A percentile compares a stretch with the other conserved stretches of the same genome.
Evolutionary conservation across 768 basidiomycete species (phyloP).

Genomic region (Tulasnella sp.): DNA sequence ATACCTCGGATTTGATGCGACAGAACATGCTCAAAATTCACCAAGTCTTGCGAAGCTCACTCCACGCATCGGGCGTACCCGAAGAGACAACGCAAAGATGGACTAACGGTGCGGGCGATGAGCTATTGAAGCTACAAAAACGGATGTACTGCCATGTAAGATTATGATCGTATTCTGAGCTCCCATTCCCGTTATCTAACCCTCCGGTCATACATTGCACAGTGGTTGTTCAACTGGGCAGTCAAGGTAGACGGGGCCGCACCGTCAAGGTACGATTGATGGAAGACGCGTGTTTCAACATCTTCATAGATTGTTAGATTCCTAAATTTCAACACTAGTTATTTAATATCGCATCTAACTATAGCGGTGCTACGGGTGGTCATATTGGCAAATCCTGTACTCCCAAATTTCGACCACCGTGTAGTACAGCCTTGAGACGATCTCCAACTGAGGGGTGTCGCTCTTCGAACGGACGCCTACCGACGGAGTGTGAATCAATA

Average conservation of each 20-base stretch:
- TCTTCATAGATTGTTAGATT: not conserved
- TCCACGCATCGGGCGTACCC: not conserved
- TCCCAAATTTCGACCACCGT: not conserved
- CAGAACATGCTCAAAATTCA: not conserved
- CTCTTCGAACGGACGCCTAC: not conserved
- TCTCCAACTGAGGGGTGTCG: not conserved
- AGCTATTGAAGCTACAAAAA: not conserved
- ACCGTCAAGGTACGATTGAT: not conserved
- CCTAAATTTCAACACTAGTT: not conserved
- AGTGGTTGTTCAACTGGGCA: not conserved
- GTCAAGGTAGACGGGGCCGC: not conserved
- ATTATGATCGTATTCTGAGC: not conserved
- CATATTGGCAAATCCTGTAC: not conserved
- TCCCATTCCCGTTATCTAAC: not conserved
- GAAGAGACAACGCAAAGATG: not conserved
- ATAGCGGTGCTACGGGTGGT: not conserved
- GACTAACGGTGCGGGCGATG: not conserved
- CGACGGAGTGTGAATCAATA: not conserved
- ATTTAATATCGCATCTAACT: not conserved
- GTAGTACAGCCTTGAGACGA: not conserved
- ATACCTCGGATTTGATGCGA: not conserved
- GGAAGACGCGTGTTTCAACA: not conserved
- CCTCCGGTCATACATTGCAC: not conserved
- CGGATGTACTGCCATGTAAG: not conserved
- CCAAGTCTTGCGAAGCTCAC: not conserved